Evolutionary conservation across 441 rosid genomes (phyloP).

Genomic region (Populus hybrid): DNA sequence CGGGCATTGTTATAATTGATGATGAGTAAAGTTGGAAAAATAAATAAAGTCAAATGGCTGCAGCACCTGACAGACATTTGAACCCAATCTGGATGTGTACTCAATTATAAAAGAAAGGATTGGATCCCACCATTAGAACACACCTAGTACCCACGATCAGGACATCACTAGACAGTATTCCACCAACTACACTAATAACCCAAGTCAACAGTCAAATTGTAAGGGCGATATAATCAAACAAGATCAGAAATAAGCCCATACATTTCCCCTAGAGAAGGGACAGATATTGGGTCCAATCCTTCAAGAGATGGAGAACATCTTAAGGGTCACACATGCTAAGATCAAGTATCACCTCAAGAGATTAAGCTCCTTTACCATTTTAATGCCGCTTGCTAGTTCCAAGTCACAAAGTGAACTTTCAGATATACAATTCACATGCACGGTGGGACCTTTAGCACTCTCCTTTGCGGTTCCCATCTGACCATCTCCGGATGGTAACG

Average conservation of each 20-base stretch:
- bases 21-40: neutral
- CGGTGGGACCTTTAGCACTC: slow-evolving; percentile 52
- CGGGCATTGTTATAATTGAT: neutral
- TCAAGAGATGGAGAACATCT: neutral
- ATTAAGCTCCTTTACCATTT: slow-evolving; percentile 49
- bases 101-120: neutral
- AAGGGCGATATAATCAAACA: neutral
- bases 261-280: neutral
- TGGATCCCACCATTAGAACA: neutral
- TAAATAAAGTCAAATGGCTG: neutral
- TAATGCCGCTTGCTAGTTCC: slow-evolving; percentile 42
- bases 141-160: neutral
- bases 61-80: neutral
- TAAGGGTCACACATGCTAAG: neutral
- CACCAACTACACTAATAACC: neutral
- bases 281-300: neutral
- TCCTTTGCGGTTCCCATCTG: slow-evolving; percentile 24
- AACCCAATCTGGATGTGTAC: neutral
- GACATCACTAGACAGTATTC: neutral
- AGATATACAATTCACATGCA: slow-evolving; percentile 64
- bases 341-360: slow-evolving; percentile 1
- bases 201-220: neutral
- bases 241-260: neutral
- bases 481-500: slow-evolving; percentile 25
- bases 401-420: slow-evolving; percentile 51